A percentile compares a stretch with the other conserved stretches of the same genome.
phyloP scores from a whole-genome alignment of 768 basidiomycete genomes.

The Boletus barrowsii region DNA sequence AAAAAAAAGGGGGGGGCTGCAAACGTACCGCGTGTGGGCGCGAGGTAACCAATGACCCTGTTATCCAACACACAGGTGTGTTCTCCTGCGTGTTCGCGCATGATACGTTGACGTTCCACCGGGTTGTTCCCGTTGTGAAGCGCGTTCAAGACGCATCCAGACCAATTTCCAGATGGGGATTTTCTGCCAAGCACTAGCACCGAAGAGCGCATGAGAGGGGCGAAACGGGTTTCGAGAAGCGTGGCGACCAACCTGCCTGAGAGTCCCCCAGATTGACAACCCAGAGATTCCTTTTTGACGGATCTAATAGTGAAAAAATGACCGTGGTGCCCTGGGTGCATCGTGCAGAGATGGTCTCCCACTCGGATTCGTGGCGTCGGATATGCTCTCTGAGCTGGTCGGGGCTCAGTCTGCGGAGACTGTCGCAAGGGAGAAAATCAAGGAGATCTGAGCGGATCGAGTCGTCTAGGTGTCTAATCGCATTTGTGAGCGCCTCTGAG shows the following conservation, averaged over 20 bases:
- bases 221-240: background rate
- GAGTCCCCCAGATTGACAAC: constrained; percentile 35
- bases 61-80: constrained; percentile 26
- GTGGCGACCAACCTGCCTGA: constrained; percentile 27
- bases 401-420: constrained; percentile 36
- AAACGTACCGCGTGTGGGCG: constrained; percentile 36
- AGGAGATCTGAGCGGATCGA: constrained; percentile 43
- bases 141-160: constrained; percentile 21
- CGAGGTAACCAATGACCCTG: constrained; percentile 38
- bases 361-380: constrained; percentile 34
- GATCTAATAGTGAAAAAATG: constrained; percentile 32
- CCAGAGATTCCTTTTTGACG: constrained; percentile 29
- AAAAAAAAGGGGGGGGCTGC: background rate
- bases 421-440: constrained; percentile 40
- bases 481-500: constrained; percentile 37
- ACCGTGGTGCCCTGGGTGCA: constrained; percentile 35
- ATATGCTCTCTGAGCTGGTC: constrained; percentile 40
- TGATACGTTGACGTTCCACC: constrained; percentile 25
- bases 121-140: constrained; percentile 32
- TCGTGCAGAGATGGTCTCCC: constrained; percentile 33
- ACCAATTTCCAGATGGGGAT: constrained; percentile 19
- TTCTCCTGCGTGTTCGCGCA: constrained; percentile 32
- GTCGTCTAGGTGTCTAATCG: constrained; percentile 41
- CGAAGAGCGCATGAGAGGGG: background rate
- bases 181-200: constrained; percentile 23